These are phyloP conservation scores for Boletus vermiculosoides DNA, from an alignment of 768 basidiomycete genomes.

Conservation along the genomic window DNA sequence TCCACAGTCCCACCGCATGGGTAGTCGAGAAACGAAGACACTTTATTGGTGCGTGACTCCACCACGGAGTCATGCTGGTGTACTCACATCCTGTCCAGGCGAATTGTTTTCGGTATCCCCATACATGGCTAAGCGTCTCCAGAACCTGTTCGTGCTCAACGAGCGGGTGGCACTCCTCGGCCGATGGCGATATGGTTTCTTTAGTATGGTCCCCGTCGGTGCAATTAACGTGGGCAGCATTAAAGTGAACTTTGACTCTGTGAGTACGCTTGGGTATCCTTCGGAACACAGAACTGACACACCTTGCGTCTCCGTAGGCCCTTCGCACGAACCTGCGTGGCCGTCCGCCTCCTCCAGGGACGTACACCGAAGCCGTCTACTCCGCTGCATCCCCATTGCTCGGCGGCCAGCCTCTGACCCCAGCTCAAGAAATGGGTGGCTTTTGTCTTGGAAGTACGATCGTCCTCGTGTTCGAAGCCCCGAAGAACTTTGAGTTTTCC, in stretches of 20 bases:
- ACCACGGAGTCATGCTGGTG: neutral
- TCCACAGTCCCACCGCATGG: constrained; percentile 95
- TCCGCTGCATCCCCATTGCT: constrained; percentile 78
- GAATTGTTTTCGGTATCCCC: constrained; percentile 97
- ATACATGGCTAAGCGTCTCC: constrained; percentile 87
- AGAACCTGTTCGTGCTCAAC: constrained; percentile 96
- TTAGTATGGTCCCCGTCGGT: constrained; percentile 95
- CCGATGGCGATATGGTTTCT: constrained; percentile 94
- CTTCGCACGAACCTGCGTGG: constrained; percentile 88
- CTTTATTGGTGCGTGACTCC: constrained; percentile 70
- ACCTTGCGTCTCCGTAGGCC: constrained; percentile 41
- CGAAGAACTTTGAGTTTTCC: constrained; percentile 73
- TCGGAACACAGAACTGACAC: neutral
- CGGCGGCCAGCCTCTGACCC: constrained; percentile 80
- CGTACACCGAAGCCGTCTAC: constrained; percentile 92
- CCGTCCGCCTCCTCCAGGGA: constrained; percentile 70
- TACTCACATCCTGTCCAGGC: constrained; percentile 41
- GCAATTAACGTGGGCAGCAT: constrained; percentile 98
- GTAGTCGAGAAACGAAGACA: constrained; percentile 95
- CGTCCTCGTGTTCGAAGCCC: constrained; percentile 96
- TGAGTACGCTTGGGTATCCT: constrained; percentile 25
- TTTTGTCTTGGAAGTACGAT: constrained; percentile 95
- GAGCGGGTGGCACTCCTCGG: constrained; percentile 96
- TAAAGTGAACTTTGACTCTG: constrained; percentile 92
- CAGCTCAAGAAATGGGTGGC: constrained; percentile 96